These are phyloP conservation scores for Syzygium syzygioides DNA, from an alignment of 441 rosid species.

Conservation along the genomic window DNA sequence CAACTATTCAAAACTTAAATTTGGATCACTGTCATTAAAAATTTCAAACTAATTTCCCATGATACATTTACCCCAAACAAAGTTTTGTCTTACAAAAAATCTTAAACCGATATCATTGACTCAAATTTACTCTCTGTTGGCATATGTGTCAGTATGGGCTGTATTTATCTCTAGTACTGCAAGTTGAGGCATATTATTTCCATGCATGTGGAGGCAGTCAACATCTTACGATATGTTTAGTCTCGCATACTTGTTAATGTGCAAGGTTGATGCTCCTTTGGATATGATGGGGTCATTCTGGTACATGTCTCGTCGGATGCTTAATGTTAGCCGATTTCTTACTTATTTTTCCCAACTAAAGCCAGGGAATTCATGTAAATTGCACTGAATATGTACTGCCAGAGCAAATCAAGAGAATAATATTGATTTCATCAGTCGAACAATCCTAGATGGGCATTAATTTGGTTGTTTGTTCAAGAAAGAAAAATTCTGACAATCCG, in stretches of 20 bases:
- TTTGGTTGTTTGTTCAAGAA: background rate
- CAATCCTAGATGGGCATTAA: background rate
- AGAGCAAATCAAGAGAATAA: background rate
- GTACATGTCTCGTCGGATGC: background rate
- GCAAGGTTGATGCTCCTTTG: background rate
- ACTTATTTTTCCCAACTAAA: background rate
- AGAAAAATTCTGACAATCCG: background rate
- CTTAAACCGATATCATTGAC: no score
- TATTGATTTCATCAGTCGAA: background rate
- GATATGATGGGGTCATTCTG: background rate
- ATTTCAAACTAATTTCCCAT: no score
- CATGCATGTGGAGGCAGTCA: no score
- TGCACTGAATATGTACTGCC: background rate
- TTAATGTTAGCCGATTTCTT: background rate
- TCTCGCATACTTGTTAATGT: background rate
- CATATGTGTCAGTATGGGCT: no score
- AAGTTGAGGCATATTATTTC: no score
- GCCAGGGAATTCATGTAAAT: background rate
- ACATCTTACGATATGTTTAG: background rate
- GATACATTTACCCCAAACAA: no score
- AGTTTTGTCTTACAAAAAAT: no score
- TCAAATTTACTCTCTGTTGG: no score
- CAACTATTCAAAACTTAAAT: no score
- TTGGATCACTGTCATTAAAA: no score
- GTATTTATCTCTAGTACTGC: no score